Base-by-base conservation (phyloP, 441 rosid genomes). In the Erysimum cheiri region DNA sequence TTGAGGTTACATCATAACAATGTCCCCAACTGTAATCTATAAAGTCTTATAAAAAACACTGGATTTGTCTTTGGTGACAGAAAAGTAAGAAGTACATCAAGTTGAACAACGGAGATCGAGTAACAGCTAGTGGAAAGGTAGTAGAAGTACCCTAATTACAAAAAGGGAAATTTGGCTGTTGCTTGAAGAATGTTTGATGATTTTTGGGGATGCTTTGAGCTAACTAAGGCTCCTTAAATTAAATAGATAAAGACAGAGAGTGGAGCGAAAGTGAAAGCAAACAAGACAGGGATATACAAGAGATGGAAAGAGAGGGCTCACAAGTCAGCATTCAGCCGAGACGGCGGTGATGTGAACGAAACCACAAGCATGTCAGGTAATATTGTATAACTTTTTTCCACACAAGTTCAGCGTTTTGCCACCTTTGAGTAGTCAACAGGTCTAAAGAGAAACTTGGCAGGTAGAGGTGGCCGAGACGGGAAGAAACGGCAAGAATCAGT, bases 61-160 rank as follows among this genome's bases (percentile, higher is more conserved):
- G 53, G 55, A 59, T 61, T 44, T 73, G 14, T 49, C 39, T 56
- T 57, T 78, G 72, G 44, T 83, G 55, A 75, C 96, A 92, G 99
- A 95, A 91, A 78, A 61, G 96, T 85, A 92, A 95, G 81, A 95
- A 92, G 82, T 92, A 86, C 77, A 62, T 95, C 84, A 95, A 95
- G 82, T 75, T 92, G 80, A 95, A 95, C 80, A 89, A 92, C 71
- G 95, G 97, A 67, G 99, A 95, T 43, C 92, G 91, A 29, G 97
- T 92, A 72, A 88, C 99, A 26, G 99, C 99, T 49, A 95, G 97
- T 77, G 99, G 98, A 72, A 95, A 95, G 98, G 98, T 95, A 88
- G 40, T 73, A 32, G 9, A 31, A 36, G 46, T 37, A 7, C 41
- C 33, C 46, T 64, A 22, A 22, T 22, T 22, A 22, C 24, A 22